Percentiles rank a stretch among this genome's conserved stretches.
Conservation (phyloP, 2,329 filamentous ascomycete genomes). For the Clarireedia sp. region DNA sequence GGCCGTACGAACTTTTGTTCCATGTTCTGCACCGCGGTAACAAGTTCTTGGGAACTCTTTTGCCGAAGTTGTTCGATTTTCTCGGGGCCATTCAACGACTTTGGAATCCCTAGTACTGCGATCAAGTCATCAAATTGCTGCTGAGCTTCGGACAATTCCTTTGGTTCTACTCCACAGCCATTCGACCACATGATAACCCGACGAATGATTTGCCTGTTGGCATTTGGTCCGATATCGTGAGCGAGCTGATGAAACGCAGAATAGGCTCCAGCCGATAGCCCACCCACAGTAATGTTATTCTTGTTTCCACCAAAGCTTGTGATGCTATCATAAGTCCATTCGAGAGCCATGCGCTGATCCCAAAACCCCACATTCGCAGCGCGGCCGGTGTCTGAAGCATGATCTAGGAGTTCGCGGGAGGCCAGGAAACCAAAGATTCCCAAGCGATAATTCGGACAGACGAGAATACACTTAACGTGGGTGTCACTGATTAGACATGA, state of each 20-base stretch:
- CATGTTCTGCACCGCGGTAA: constrained; percentile 9
- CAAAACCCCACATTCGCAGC: constrained; percentile 40
- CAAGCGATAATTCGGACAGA: constrained; percentile 48
- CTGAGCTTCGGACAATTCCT: constrained; percentile 23
- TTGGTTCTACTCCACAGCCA: constrained; percentile 38
- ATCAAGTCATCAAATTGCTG: constrained; percentile 15
- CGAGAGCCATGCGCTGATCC: constrained; percentile 50
- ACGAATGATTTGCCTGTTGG: constrained; percentile 12
- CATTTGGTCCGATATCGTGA: constrained; percentile 12
- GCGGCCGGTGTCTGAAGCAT: not conserved
- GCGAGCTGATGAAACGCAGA: constrained; percentile 24
- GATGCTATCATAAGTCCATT: constrained; percentile 53
- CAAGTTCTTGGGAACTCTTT: constrained; percentile 9
- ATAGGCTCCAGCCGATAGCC: constrained; percentile 34
- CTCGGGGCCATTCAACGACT: not conserved
- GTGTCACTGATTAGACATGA: constrained; percentile 54
- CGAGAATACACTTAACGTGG: constrained; percentile 48
- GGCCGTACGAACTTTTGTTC: constrained; percentile 16
- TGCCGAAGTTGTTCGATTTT: constrained; percentile 8
- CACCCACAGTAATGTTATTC: constrained; percentile 37
- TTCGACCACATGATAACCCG: constrained; percentile 30
- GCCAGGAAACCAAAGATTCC: constrained; percentile 35
- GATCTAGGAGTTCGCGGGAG: not conserved
- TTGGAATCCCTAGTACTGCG: constrained; percentile 8
- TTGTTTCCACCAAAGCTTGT: constrained; percentile 58